Base-by-base conservation (phyloP, 2,329 filamentous ascomycete genomes). In the Microdochium bolleyi region DNA sequence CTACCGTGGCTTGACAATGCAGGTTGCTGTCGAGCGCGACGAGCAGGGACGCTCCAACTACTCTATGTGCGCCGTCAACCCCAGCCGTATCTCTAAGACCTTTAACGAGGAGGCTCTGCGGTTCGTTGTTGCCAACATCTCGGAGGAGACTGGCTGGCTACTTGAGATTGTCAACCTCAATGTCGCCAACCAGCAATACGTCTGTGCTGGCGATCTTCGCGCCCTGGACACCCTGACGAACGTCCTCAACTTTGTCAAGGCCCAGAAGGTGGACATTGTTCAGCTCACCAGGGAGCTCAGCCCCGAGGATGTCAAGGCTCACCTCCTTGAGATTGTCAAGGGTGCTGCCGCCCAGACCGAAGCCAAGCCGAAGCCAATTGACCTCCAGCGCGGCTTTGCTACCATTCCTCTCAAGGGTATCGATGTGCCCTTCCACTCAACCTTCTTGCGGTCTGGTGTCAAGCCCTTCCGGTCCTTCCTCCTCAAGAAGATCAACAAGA, bases 401-500 rank as follows among this genome's bases (percentile, higher is more conserved):
- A 97, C 92, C 24, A 97, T 99, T 61, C 94, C 95, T 46, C 87
- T 99, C 59, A 89, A 88, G 66, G 95, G 95, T 58, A 99, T 99
- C 62, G 94, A 99, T 64, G 95, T 97, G 67, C 94, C 94, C 48
- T 99, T 99, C 89, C 94, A 99, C 80, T 94, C 88, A 62, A 99
- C 94, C 19, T 99, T 99, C 80, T 76, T 99, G 73, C 89, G 95
- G 53, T 96, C 91, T 38, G 95, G 94, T 64, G 94, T 99, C 71
- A 99, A 99, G 80, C 94, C 95, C 49, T 99, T 99, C 90, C 84
- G 94, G 60, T 92, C 87, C 48, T 99, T 99, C 83, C 73, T 99
- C 68, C 86, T 97, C 63, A 99, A 97, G 88, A 99, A 99, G 83
- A 97, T 99, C 76, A 91, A 97, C 81, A 96, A 95, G 84, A 96